Evolutionary conservation across 176 grass and related monocot species (phyloP).

Genomic region (Panicum miliaceum): DNA sequence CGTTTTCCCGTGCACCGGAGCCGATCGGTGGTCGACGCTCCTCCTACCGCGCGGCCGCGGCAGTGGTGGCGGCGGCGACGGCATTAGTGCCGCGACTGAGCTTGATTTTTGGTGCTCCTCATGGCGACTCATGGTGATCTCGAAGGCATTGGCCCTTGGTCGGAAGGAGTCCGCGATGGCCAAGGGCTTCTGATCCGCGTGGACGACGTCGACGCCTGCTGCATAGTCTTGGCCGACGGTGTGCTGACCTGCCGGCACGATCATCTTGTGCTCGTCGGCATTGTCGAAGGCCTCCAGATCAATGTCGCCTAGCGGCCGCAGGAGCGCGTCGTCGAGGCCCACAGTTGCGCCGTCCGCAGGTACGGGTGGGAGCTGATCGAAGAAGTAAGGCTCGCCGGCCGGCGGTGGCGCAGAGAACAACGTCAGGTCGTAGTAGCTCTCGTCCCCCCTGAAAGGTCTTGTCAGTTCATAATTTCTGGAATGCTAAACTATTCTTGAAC

Average conservation of each 20-base stretch:
- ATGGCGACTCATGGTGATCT: background rate
- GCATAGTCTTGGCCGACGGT: background rate
- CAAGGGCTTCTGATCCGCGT: background rate
- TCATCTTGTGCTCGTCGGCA: background rate
- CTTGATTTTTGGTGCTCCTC: background rate
- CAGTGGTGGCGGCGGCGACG: background rate
- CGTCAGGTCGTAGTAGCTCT: background rate
- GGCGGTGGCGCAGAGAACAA: background rate
- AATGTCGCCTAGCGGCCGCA: slow-evolving; percentile 44
- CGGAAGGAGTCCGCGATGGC: background rate
- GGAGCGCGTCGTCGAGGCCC: slow-evolving; percentile 28
- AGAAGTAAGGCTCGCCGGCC: background rate
- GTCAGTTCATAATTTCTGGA: background rate
- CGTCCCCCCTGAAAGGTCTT: slow-evolving; percentile 2
- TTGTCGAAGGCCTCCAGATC: slow-evolving; percentile 40
- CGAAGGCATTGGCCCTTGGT: background rate
- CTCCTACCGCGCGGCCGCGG: background rate
- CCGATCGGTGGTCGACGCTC: background rate
- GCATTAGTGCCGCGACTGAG: background rate
- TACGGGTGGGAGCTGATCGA: background rate
- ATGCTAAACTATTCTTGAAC: no score
- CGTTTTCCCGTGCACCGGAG: slow-evolving; percentile 25
- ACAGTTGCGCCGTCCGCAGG: background rate
- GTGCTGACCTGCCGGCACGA: background rate
- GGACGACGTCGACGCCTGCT: background rate